Conservation (phyloP, 2,329 filamentous ascomycete species). For the Exophiala bonariae region DNA sequence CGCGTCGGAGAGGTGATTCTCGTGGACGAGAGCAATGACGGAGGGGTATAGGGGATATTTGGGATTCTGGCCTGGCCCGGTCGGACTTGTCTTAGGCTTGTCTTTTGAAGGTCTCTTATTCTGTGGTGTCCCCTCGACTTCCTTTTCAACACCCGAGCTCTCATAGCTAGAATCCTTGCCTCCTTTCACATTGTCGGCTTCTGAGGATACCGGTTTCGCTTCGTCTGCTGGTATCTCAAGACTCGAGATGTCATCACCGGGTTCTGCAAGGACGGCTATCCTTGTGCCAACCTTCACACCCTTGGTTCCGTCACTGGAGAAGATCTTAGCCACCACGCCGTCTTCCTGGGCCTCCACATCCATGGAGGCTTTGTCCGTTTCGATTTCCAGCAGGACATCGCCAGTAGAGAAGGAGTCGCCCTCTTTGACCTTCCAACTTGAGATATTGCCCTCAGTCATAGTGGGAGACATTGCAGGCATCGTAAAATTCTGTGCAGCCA, state of each 20-base stretch:
- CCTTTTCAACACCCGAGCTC: slow-evolving; percentile 28
- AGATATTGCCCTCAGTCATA: slow-evolving; percentile 91
- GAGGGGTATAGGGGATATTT: slow-evolving; percentile 66
- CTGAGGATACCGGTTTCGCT: slow-evolving; percentile 24
- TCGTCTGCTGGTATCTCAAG: slow-evolving; percentile 76
- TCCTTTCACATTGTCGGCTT: slow-evolving; percentile 23
- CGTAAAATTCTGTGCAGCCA: slow-evolving; percentile 81
- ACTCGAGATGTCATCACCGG: slow-evolving; percentile 73
- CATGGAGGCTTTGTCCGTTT: slow-evolving; percentile 94
- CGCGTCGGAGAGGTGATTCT: slow-evolving; percentile 72
- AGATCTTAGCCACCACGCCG: slow-evolving; percentile 80
- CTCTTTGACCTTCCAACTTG: slow-evolving; percentile 82
- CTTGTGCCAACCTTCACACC: slow-evolving; percentile 73
- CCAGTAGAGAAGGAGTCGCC: slow-evolving; percentile 77
- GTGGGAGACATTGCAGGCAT: slow-evolving; percentile 91
- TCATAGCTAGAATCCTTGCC: slow-evolving; percentile 20
- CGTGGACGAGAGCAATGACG: slow-evolving; percentile 76
- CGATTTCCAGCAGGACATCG: slow-evolving; percentile 86
- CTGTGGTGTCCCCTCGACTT: slow-evolving; percentile 20
- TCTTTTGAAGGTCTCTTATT: slow-evolving; percentile 23
- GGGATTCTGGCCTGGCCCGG: slow-evolving; percentile 39
- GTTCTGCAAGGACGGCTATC: slow-evolving; percentile 80
- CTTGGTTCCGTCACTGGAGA: slow-evolving; percentile 71
- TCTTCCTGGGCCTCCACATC: slow-evolving; percentile 92
- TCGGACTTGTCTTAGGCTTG: slow-evolving; percentile 22